Evolutionary conservation across 805 yeast species (phyloP), one percentile per base, ranked within the genome.

Genomic region (Debaryomyces tyrocola): DNA sequence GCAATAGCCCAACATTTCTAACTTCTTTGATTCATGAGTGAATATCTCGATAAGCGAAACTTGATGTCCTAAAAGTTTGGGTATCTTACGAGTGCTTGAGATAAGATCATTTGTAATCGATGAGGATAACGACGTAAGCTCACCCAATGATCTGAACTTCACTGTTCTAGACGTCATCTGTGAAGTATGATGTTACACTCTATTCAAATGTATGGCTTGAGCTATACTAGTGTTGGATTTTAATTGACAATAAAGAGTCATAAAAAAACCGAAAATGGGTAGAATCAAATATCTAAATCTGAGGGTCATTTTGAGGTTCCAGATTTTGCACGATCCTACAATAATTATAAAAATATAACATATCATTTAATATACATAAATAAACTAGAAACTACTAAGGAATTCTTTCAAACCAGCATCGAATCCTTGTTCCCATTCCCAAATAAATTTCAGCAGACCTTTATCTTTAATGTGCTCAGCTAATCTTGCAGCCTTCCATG

Each of bases 401-500:
- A 75, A 83, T 41, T 73, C 73, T 33, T 65, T 63, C 29, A 80
- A 54, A 0, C 90, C 97, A 40, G 78, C 77, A 41, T 79, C 80
- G 58, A 80, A 90, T 0, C 96, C 97, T 55, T 86, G 95, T 21
- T 85, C 90, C 86, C 89, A 92, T 64, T 87, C 96, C 96, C 97
- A 92, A 44, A 82, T 45, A 58, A 74, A 78, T 11, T 70, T 70
- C 55, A 84, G 76, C 6, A 67, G 56, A 6, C 94, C 94, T 51
- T 79, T 76, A 6, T 65, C 59, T 9, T 64, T 53, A 18, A 80
- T 57, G 62, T 91, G 96, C 56, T 89, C 87, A 2, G 58, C 59
- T 28, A 77, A 66, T 50, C 97, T 77, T 15, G 85, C 78, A 9
- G 57, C 52, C 50, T 74, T 81, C 94, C 92, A 86, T 0, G 90